Conservation (phyloP, 2,329 filamentous ascomycete genomes). For the Hypoxylon sp. region DNA sequence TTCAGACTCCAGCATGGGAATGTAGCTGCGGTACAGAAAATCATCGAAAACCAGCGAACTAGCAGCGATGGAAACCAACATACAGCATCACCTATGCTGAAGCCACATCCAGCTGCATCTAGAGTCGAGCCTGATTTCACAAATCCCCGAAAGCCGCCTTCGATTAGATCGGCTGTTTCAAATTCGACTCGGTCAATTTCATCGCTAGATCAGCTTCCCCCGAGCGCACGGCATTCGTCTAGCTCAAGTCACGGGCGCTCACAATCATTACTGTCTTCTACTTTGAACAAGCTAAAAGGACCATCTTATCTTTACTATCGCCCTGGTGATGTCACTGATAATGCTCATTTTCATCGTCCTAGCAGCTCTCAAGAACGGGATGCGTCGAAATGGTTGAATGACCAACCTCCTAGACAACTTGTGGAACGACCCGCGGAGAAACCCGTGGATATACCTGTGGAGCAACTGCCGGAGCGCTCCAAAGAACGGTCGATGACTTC, state of each 20-base stretch:
- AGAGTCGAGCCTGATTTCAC: slow-evolving; percentile 40
- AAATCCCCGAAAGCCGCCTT: slow-evolving; percentile 50
- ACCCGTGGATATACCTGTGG: slow-evolving; percentile 11
- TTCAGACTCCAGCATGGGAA: slow-evolving; percentile 52
- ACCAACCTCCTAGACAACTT: slow-evolving; percentile 18
- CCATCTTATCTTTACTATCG: slow-evolving; percentile 55
- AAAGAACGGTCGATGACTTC: slow-evolving; percentile 24
- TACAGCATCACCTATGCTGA: slow-evolving; percentile 40
- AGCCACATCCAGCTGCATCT: slow-evolving; percentile 27
- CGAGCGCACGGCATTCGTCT: slow-evolving; percentile 44
- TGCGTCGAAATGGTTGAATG: slow-evolving; percentile 22
- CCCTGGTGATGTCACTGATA: slow-evolving; percentile 38
- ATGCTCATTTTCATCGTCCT: slow-evolving; percentile 34
- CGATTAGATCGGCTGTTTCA: slow-evolving; percentile 50
- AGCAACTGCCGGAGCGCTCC: slow-evolving; percentile 22
- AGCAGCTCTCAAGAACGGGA: slow-evolving; percentile 41
- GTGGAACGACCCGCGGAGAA: background rate
- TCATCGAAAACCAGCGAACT: slow-evolving; percentile 42
- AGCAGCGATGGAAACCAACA: slow-evolving; percentile 41
- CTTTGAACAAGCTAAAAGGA: slow-evolving; percentile 52
- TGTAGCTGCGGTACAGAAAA: slow-evolving; percentile 49
- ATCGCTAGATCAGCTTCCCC: slow-evolving; percentile 50
- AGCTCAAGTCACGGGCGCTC: slow-evolving; percentile 51
- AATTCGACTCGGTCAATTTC: slow-evolving; percentile 52
- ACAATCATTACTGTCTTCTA: slow-evolving; percentile 53